Base-by-base conservation (phyloP, 768 basidiomycete species). In the Suillus ampliporus region DNA sequence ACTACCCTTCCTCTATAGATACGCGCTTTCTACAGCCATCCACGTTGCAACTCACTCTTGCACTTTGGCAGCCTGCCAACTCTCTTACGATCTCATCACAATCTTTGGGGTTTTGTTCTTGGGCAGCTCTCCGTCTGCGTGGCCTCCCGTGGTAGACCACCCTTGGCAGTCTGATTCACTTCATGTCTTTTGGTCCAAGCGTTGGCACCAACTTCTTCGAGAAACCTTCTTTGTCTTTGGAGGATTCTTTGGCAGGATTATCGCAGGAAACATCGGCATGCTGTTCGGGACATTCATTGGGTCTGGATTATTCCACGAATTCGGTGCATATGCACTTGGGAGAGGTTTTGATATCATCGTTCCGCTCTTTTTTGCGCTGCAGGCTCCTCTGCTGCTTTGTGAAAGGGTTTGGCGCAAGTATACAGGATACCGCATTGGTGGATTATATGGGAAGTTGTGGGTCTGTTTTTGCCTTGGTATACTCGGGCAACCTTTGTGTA, bases 161-260 rank as follows among this genome's bases (percentile, higher is more conserved):
- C 92, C 92, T 1, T 94, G 89, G 88, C 70, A 68, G 15, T 75
- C 89, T 5, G 80, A 86, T 52, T 92, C 91, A 0, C 78, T 94
- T 71, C 87, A 89, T 69, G 75, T 78, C 28, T 86, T 94, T 64
- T 94, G 92, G 93, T 81, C 87, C 0, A 83, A 79, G 65, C 81
- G 86, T 40, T 94, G 93, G 92, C 92, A 94, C 69, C 91, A 94
- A 70, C 69, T 87, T 5, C 80, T 94, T 41, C 83, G 91, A 11
- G 84, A 86, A 65, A 89, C 86, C 0, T 91, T 94, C 73, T 76
- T 92, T 48, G 80, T 91, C 11, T 84, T 83, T 48, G 93, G 92
- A 2, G 92, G 90, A 3, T 85, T 85, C 62, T 84, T 86, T 3
- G 86, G 88, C 19, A 61, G 63, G 53, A 66, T 71, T 72, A 60